These are phyloP conservation scores for Candida sonorensis DNA, from an alignment of 805 yeast species.

Conservation along the genomic window DNA sequence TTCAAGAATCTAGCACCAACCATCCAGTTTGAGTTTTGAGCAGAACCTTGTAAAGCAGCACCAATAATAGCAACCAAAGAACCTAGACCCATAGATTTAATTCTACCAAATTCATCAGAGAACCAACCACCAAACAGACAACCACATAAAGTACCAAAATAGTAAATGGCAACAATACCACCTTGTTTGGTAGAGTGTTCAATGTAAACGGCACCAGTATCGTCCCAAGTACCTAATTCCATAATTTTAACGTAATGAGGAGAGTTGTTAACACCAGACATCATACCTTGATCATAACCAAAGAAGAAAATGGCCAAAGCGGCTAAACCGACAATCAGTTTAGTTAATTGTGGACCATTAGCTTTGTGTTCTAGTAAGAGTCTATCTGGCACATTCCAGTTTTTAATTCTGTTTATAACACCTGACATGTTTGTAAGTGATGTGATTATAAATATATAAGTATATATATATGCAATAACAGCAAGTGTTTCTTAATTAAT, in stretches of 20 bases:
- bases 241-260: constrained; percentile 13
- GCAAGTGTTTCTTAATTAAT: no score
- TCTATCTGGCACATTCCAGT: constrained; percentile 3
- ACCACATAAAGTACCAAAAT: constrained; percentile 40
- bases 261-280: constrained; percentile 33
- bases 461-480: no score
- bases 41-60: constrained; percentile 22
- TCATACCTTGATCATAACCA: constrained; percentile 43
- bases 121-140: constrained; percentile 16
- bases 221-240: constrained; percentile 15
- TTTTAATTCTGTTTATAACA: neutral
- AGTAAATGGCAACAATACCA: constrained; percentile 41
- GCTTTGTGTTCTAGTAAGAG: constrained; percentile 2
- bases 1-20: constrained; percentile 28
- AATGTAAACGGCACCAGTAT: constrained; percentile 13
- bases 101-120: constrained; percentile 30
- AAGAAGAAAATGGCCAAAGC: constrained; percentile 7
- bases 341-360: constrained; percentile 3
- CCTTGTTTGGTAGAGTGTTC: constrained; percentile 23
- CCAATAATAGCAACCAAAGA: constrained; percentile 26
- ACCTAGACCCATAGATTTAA: constrained; percentile 20
- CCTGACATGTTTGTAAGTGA: constrained; percentile 1
- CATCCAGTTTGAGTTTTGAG: constrained; percentile 18
- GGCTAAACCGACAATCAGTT: constrained; percentile 5
- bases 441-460: no score